phyloP scores from a whole-genome alignment of 352 stramenopile species.

The Phytophthora idaei region DNA sequence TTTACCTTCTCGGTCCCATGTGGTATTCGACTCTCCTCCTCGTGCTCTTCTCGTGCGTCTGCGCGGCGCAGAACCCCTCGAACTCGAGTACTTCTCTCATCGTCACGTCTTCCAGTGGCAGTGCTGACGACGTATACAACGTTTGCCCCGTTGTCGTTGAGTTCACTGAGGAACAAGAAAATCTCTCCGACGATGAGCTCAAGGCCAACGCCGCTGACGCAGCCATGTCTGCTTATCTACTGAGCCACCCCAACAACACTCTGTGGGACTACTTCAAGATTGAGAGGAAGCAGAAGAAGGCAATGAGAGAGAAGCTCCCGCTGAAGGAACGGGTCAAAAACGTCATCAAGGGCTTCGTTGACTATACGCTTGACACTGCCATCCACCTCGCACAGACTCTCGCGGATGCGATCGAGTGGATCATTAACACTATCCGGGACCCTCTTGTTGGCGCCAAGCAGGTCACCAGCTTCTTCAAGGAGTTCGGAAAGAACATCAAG shows the following conservation, averaged over 20 bases:
- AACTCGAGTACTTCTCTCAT: background rate
- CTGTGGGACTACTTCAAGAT: constrained; percentile 29
- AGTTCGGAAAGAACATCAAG: constrained; percentile 26
- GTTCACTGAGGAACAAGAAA: constrained; percentile 25
- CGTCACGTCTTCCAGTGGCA: constrained; percentile 2
- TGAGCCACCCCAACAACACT: no score
- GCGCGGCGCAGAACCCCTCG: constrained; percentile 8
- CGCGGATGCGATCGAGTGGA: constrained; percentile 26
- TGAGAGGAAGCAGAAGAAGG: constrained; percentile 20
- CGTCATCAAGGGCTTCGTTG: constrained; percentile 9
- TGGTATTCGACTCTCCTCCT: constrained; percentile 22
- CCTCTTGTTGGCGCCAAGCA: constrained; percentile 22
- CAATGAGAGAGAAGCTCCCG: constrained; percentile 20
- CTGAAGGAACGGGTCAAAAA: constrained; percentile 10
- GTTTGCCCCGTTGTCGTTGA: constrained; percentile 28
- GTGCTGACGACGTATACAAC: constrained; percentile 24
- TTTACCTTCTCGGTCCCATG: constrained; percentile 25
- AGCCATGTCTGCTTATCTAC: no score
- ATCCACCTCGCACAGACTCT: constrained; percentile 12
- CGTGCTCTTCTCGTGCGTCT: constrained; percentile 20
- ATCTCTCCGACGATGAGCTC: constrained; percentile 3
- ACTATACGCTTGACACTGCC: constrained; percentile 21
- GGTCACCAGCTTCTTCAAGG: constrained; percentile 15
- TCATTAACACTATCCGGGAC: constrained; percentile 28
- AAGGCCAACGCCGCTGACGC: no score